phyloP scores from a whole-genome alignment of 2,329 filamentous ascomycete species.

The Claviceps spartinae region DNA sequence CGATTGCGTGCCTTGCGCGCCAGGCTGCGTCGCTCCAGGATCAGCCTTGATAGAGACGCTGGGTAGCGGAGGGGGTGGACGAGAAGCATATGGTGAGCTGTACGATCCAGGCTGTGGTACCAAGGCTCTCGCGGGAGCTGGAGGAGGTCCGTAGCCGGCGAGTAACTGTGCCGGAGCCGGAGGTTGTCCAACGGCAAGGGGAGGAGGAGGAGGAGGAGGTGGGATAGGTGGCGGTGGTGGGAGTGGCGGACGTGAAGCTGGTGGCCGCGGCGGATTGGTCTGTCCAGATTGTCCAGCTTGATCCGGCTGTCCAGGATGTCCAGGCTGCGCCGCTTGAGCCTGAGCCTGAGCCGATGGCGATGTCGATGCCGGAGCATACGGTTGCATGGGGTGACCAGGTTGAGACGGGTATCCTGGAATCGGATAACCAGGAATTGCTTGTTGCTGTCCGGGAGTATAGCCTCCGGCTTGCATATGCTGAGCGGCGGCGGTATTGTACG shows the following conservation, averaged over 20 bases:
- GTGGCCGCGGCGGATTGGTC: conserved; percentile 6
- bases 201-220: neutral
- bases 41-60: conserved; percentile 17
- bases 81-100: conserved; percentile 24
- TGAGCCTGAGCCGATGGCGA: neutral
- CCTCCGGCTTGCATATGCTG: conserved; percentile 21
- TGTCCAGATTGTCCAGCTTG: conserved; percentile 15
- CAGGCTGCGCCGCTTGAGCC: conserved; percentile 12
- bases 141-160: conserved; percentile 21
- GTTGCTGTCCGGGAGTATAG: conserved; percentile 17
- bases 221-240: neutral
- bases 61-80: conserved; percentile 18
- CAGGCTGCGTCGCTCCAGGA: conserved; percentile 11
- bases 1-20: conserved; percentile 8
- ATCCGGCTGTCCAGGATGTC: conserved; percentile 12
- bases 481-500: conserved; percentile 18
- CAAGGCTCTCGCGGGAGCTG: conserved; percentile 21
- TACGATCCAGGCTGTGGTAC: conserved; percentile 20
- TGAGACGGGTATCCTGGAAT: conserved; percentile 20
- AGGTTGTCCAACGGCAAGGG: conserved; percentile 13
- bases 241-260: neutral
- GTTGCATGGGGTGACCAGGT: conserved; percentile 18
- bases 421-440: conserved; percentile 22
- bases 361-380: conserved; percentile 10
- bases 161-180: conserved; percentile 21